Percentiles rank a stretch among this genome's conserved stretches.
Conservation (phyloP, 192 early-diverging fungal genomes). For the Mortierella claussenii region DNA sequence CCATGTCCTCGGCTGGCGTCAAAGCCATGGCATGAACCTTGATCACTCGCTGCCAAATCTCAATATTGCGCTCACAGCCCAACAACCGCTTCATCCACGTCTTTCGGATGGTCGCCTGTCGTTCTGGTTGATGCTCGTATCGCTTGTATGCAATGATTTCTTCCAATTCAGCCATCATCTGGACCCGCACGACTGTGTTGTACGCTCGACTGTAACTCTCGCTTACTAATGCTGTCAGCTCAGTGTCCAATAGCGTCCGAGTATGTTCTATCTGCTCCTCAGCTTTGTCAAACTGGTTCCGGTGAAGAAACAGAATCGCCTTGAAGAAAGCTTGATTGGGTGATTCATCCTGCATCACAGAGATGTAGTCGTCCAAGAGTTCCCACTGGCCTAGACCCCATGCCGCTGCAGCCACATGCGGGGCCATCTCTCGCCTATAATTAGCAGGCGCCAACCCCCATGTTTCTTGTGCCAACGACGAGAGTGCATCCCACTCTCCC, state of each 20-base stretch:
- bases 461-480: constrained; percentile 78
- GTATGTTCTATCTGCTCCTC: constrained; percentile 79
- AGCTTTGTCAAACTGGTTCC: constrained; percentile 77
- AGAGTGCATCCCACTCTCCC: constrained; percentile 93
- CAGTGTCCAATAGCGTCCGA: constrained; percentile 82
- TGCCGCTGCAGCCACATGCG: constrained; percentile 88
- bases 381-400: constrained; percentile 94
- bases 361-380: constrained; percentile 88
- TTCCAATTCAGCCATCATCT: constrained; percentile 98
- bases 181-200: constrained; percentile 86
- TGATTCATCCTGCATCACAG: constrained; percentile 74
- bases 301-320: constrained; percentile 84
- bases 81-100: constrained; percentile 92
- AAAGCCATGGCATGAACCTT: constrained; percentile 89
- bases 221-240: constrained; percentile 85
- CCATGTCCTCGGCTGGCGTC: constrained; percentile 91
- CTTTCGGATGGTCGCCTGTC: constrained; percentile 75
- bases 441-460: constrained; percentile 72
- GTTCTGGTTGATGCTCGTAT: constrained; percentile 77
- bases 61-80: constrained; percentile 92
- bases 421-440: constrained; percentile 80
- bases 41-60: constrained; percentile 94
- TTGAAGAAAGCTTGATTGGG: constrained; percentile 87
- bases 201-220: constrained; percentile 97
- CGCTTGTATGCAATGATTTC: constrained; percentile 94